Conservation (phyloP, 2,329 filamentous ascomycete genomes). For the Aspergillus niger region DNA sequence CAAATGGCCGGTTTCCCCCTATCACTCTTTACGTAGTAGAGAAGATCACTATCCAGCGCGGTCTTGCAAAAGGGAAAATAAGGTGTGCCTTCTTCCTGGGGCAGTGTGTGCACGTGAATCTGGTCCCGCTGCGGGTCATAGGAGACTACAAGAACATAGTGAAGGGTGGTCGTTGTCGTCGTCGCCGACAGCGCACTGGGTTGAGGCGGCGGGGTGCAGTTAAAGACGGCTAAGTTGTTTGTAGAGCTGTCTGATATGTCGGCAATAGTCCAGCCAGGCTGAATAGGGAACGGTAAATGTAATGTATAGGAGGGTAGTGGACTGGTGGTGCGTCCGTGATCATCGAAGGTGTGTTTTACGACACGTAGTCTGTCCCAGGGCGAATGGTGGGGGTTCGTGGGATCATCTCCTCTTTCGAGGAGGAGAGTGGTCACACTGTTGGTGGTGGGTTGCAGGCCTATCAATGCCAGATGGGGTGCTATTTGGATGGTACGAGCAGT, state of each 20-base stretch:
- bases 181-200: not conserved
- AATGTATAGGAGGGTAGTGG: conserved; percentile 5
- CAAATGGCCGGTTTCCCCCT: conserved; percentile 21
- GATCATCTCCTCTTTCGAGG: conserved; percentile 5
- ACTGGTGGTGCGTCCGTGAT: not conserved
- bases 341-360: conserved; percentile 16
- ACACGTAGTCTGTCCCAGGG: conserved; percentile 12
- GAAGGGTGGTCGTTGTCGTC: not conserved
- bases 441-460: conserved; percentile 20
- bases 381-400: not conserved
- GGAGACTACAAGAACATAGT: conserved; percentile 10
- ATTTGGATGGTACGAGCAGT: conserved; percentile 19
- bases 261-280: not conserved
- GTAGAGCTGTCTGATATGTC: conserved; percentile 3
- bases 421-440: conserved; percentile 23
- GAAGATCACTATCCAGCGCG: conserved; percentile 15
- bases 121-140: conserved; percentile 15
- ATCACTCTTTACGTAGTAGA: conserved; percentile 24
- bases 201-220: not conserved
- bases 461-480: conserved; percentile 9
- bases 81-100: not conserved
- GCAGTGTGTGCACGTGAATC: conserved; percentile 16
- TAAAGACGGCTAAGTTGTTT: conserved; percentile 17
- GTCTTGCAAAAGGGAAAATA: conserved; percentile 14
- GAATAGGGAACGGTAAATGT: conserved; percentile 1